A percentile compares a stretch with the other conserved stretches of the same genome.
Conservation (phyloP, 129 eudicot species). For the Pseudognaphalium luteoalbum region DNA sequence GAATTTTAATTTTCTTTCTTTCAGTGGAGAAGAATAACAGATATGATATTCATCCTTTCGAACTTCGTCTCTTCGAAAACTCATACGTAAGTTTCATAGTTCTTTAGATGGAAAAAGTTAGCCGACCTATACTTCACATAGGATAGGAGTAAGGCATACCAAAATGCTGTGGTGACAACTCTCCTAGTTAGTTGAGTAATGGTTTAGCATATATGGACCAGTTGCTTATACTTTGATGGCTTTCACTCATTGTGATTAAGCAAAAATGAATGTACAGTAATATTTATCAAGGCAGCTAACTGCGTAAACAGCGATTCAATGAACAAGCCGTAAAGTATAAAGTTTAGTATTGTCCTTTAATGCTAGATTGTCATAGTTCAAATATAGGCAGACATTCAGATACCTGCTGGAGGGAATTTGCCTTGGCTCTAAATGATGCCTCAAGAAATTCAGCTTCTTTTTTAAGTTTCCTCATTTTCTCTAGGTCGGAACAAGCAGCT, state of each 20-base stretch:
- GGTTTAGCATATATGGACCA: conserved; percentile 4
- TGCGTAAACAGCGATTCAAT: background rate
- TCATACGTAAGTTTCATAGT: background rate
- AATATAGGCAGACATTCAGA: background rate
- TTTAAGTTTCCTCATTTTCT: conserved; percentile 86
- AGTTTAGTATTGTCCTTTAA: background rate
- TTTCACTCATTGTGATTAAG: background rate
- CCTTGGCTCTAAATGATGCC: conserved; percentile 96
- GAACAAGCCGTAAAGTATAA: background rate
- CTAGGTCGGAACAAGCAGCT: conserved; percentile 99
- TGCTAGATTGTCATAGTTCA: background rate
- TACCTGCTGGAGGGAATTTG: conserved; percentile 89
- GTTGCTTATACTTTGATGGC: background rate
- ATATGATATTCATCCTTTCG: background rate
- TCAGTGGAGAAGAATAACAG: background rate
- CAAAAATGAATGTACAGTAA: background rate
- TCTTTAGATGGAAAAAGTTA: conserved; percentile 12
- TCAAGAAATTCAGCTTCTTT: conserved; percentile 99
- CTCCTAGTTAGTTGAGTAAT: conserved; percentile 1
- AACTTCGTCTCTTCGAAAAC: background rate
- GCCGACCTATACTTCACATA: background rate
- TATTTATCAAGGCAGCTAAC: conserved; percentile 15
- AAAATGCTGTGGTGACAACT: background rate
- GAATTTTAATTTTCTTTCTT: background rate
- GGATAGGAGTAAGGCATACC: background rate